These are phyloP conservation scores for Mortierella sp. DNA, from an alignment of 371 early-diverging fungal genomes.

Conservation along the genomic window DNA sequence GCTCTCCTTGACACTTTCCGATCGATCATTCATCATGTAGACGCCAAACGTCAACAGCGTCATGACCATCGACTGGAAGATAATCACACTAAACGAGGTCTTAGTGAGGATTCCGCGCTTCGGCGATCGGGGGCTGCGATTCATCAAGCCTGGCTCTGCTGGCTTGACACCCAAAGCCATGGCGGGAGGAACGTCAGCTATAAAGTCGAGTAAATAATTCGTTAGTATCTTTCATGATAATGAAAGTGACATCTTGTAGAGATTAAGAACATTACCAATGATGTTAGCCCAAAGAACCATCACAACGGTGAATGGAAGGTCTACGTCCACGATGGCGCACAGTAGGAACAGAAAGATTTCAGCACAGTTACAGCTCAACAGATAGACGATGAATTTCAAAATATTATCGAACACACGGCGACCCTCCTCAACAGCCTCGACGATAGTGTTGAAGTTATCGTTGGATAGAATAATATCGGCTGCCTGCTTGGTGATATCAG, in stretches of 20 bases:
- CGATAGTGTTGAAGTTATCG: conserved; percentile 84
- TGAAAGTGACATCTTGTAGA: not conserved
- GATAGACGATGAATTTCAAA: conserved; percentile 88
- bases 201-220: not conserved
- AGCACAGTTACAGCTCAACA: conserved; percentile 90
- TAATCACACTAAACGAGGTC: conserved; percentile 67
- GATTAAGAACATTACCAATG: conserved; percentile 64
- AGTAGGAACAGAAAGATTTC: conserved; percentile 80
- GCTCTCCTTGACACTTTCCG: conserved; percentile 9
- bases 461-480: conserved; percentile 85
- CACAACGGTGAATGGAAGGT: conserved; percentile 68
- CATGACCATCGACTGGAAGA: conserved; percentile 79
- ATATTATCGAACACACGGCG: conserved; percentile 85
- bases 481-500: conserved; percentile 88
- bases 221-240: not conserved
- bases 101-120: conserved; percentile 73
- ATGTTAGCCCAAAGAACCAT: conserved; percentile 94
- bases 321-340: conserved; percentile 62
- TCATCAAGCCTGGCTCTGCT: conserved; percentile 79
- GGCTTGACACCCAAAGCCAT: conserved; percentile 81
- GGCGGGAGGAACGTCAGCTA: conserved; percentile 75
- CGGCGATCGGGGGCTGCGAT: conserved; percentile 70
- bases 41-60: conserved; percentile 67
- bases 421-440: conserved; percentile 84
- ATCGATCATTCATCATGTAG: conserved; percentile 57